Percentiles rank a stretch among this genome's conserved stretches.
phyloP scores from a whole-genome alignment of 2,329 filamentous ascomycete species.

The Triangularia verruculosa region DNA sequence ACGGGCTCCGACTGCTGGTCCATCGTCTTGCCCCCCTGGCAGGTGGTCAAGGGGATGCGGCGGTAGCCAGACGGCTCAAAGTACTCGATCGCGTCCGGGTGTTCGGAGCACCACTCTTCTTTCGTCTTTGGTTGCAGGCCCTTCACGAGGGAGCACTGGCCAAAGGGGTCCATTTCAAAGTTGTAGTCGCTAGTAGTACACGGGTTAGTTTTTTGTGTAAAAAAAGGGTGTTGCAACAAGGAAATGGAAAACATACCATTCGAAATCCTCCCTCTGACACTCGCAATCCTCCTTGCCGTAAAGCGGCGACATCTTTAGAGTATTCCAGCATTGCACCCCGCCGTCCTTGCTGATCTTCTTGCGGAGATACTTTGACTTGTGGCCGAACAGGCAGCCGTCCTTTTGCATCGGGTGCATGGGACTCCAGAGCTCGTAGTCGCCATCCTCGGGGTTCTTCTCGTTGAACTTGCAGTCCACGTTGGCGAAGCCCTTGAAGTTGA shows the following conservation, averaged over 20 bases:
- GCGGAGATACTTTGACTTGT: conserved; percentile 82
- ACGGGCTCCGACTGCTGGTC: conserved; percentile 61
- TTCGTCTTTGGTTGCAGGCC: conserved; percentile 62
- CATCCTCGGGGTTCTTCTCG: conserved; percentile 52
- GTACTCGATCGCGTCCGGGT: conserved; percentile 73
- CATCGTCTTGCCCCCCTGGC: conserved; percentile 68
- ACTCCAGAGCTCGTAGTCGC: conserved; percentile 83
- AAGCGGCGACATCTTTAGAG: conserved; percentile 65
- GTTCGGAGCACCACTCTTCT: conserved; percentile 49
- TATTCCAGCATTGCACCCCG: conserved; percentile 79
- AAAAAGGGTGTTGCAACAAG: background rate
- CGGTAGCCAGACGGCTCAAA: conserved; percentile 86
- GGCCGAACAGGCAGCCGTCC: conserved; percentile 87
- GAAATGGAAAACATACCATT: conserved; percentile 67
- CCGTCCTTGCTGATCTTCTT: conserved; percentile 61
- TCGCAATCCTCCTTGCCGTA: conserved; percentile 75
- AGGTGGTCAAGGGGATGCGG: conserved; percentile 85
- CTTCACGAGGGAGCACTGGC: conserved; percentile 71
- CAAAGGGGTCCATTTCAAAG: conserved; percentile 74
- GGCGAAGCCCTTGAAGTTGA: conserved; percentile 84
- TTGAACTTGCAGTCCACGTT: conserved; percentile 65
- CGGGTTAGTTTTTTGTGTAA: conserved; percentile 29
- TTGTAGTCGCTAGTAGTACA: conserved; percentile 77
- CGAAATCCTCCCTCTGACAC: conserved; percentile 82
- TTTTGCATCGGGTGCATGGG: conserved; percentile 78